Conservation (phyloP, 139 green algal genomes). For the Coelastrella sp. region DNA sequence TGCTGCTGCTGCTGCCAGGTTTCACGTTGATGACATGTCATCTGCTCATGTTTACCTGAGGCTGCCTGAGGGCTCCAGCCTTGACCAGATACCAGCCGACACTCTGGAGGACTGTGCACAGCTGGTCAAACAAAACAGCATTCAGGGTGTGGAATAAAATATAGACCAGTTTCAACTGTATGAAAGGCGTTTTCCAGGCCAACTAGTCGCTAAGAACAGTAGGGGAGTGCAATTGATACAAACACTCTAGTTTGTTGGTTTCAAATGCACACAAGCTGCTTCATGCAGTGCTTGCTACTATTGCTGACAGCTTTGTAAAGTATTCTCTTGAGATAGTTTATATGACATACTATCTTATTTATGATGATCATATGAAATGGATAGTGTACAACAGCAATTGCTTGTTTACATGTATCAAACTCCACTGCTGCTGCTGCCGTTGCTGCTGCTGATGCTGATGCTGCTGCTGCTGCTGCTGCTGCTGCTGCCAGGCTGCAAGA, state of each 20-base stretch:
- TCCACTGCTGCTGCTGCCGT: not conserved
- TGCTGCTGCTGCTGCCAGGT: slow-evolving; percentile 65
- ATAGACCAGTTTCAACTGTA: too few relatives aligned
- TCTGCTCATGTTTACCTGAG: slow-evolving; percentile 97
- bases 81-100: slow-evolving; percentile 86
- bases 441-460: slow-evolving; percentile 21
- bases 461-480: slow-evolving; percentile 30
- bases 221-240: too few relatives aligned
- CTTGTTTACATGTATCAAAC: not conserved
- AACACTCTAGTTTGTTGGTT: too few relatives aligned
- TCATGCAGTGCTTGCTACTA: too few relatives aligned
- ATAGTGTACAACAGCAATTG: not conserved
- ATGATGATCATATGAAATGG: too few relatives aligned
- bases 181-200: too few relatives aligned
- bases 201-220: too few relatives aligned
- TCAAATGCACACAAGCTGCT: too few relatives aligned
- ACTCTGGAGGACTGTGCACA: slow-evolving; percentile 92
- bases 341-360: too few relatives aligned
- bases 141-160: slow-evolving; percentile 77
- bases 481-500: slow-evolving; percentile 76
- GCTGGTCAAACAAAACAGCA: slow-evolving; percentile 98
- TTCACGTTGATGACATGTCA: slow-evolving; percentile 96
- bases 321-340: too few relatives aligned
- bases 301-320: too few relatives aligned
- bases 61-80: slow-evolving; percentile 69